Percentiles rank a stretch among this genome's conserved stretches.
phyloP scores from a whole-genome alignment of 192 early-diverging fungal genomes.

The Backusella parvicylindrica region DNA sequence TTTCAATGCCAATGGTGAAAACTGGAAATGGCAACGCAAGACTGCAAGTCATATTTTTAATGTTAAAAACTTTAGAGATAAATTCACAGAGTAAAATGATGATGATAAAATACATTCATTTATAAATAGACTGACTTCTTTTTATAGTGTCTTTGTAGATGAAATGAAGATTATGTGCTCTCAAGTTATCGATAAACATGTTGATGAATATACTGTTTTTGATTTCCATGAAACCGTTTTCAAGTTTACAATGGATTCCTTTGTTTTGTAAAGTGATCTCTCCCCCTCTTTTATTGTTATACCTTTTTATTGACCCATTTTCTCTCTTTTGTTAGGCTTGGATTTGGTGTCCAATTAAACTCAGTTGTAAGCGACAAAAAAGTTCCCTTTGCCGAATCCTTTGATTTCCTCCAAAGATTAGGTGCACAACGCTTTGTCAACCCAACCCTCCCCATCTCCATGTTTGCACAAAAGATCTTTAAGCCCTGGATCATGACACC shows the following conservation, averaged over 20 bases:
- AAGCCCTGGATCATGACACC: constrained; percentile 14
- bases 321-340: constrained; percentile 20
- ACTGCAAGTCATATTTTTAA: constrained; percentile 33
- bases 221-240: constrained; percentile 44
- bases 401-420: constrained; percentile 44
- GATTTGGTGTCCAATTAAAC: constrained; percentile 48
- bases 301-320: neutral
- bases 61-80: constrained; percentile 36
- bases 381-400: constrained; percentile 46
- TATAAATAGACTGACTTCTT: neutral
- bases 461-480: neutral
- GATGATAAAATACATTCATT: neutral
- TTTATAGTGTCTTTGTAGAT: constrained; percentile 30
- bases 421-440: constrained; percentile 31
- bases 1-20: constrained; percentile 66
- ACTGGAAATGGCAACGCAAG: constrained; percentile 61
- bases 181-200: constrained; percentile 21
- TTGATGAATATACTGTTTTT: constrained; percentile 19
- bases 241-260: constrained; percentile 44
- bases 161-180: constrained; percentile 16
- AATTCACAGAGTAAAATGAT: constrained; percentile 30
- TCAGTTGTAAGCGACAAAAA: constrained; percentile 33
- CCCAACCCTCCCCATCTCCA: constrained; percentile 9
- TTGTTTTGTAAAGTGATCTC: constrained; percentile 31
- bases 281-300: neutral